Evolutionary conservation across 2,329 filamentous ascomycete species (phyloP).

Genomic region (Orbilia javanica): DNA sequence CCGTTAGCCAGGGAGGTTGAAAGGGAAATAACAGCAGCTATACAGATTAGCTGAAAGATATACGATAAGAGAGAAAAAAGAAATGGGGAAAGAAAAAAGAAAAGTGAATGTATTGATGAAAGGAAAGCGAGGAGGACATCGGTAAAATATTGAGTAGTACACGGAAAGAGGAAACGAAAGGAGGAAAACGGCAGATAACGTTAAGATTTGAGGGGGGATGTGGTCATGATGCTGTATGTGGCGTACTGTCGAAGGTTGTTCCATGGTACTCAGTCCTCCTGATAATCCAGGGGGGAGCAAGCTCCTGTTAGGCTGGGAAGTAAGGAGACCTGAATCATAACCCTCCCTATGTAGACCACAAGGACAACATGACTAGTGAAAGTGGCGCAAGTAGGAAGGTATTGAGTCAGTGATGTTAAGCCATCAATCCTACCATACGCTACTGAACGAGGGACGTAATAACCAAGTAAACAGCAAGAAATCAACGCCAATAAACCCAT

Average conservation of each 20-base stretch:
- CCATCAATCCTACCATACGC: neutral
- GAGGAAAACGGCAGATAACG: neutral
- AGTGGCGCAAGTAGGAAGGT: neutral
- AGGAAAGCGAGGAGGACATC: neutral
- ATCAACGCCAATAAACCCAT: constrained; percentile 13
- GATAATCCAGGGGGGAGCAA: neutral
- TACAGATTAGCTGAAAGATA: neutral
- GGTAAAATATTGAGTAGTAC: neutral
- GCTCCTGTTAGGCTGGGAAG: neutral
- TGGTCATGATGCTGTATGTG: neutral
- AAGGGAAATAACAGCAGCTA: neutral
- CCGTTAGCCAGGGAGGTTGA: neutral
- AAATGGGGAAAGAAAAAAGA: neutral
- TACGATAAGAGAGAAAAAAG: neutral
- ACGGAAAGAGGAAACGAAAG: neutral
- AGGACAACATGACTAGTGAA: neutral
- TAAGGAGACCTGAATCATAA: neutral
- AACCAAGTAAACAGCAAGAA: constrained; percentile 15
- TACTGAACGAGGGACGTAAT: neutral
- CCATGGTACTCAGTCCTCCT: neutral
- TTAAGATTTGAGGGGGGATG: constrained; percentile 9
- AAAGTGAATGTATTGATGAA: neutral
- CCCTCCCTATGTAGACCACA: neutral
- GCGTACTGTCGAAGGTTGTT: neutral
- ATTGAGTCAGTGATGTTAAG: neutral